Percentiles rank a stretch among this genome's conserved stretches.
These are phyloP conservation scores for Irpex sp. DNA, from an alignment of 1,284 basidiomycete genomes.

Conservation along the genomic window DNA sequence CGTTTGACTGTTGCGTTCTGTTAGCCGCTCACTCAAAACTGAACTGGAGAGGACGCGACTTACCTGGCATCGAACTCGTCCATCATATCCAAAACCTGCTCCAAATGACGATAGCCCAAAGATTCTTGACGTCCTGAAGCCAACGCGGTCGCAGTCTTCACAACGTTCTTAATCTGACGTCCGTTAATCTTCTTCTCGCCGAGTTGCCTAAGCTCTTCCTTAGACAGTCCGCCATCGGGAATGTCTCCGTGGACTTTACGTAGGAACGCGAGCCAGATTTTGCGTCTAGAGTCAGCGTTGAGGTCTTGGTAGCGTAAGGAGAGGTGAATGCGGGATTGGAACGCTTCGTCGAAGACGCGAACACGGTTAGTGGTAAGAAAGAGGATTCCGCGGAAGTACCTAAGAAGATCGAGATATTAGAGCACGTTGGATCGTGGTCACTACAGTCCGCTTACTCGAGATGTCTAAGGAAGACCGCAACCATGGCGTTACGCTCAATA, in stretches of 20 bases:
- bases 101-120: conserved; percentile 45
- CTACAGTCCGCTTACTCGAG: conserved; percentile 20
- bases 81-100: conserved; percentile 57
- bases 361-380: conserved; percentile 70
- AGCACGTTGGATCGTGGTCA: background rate
- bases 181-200: conserved; percentile 60
- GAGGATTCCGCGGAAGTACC: conserved; percentile 63
- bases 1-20: conserved; percentile 1
- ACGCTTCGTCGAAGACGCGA: conserved; percentile 63
- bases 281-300: conserved; percentile 42
- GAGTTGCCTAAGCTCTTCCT: conserved; percentile 42
- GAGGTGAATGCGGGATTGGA: conserved; percentile 64
- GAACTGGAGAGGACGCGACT: conserved; percentile 25
- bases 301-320: conserved; percentile 60
- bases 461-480: conserved; percentile 43
- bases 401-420: conserved; percentile 16
- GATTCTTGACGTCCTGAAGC: conserved; percentile 45
- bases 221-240: conserved; percentile 31
- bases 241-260: conserved; percentile 37
- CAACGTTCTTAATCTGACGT: conserved; percentile 64
- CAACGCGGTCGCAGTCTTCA: conserved; percentile 56
- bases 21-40: background rate
- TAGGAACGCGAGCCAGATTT: conserved; percentile 61
- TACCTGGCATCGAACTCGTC: conserved; percentile 51
- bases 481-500: conserved; percentile 61